A percentile compares a stretch with the other conserved stretches of the same genome.
These are phyloP conservation scores for Periconia macrospinosa DNA, from an alignment of 2,329 filamentous ascomycete species.

Conservation along the genomic window DNA sequence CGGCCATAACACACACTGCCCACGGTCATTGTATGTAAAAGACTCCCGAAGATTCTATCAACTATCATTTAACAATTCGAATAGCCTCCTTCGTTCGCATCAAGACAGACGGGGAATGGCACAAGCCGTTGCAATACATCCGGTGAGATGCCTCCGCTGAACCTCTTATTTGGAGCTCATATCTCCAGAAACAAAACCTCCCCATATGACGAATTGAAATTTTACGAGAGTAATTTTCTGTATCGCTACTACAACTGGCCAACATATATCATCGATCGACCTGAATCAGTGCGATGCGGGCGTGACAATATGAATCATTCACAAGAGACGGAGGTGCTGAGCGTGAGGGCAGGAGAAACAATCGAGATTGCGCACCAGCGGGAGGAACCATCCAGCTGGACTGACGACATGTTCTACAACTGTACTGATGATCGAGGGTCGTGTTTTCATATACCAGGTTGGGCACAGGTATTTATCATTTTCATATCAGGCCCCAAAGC, in stretches of 20 bases:
- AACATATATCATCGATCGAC: constrained; percentile 7
- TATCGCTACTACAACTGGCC: background rate
- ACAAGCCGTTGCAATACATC: constrained; percentile 1
- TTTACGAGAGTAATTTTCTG: background rate
- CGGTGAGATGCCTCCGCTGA: background rate
- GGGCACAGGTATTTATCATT: background rate
- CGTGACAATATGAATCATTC: constrained; percentile 13
- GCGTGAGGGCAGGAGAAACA: constrained; percentile 11
- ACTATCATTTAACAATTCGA: background rate
- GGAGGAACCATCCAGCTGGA: constrained; percentile 1
- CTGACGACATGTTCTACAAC: background rate
- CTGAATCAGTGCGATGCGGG: constrained; percentile 15
- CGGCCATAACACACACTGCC: background rate
- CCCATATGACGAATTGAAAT: background rate
- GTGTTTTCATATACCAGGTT: background rate
- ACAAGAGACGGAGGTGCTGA: constrained; percentile 9
- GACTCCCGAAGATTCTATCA: background rate
- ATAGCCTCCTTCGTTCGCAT: constrained; percentile 1
- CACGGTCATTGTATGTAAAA: background rate
- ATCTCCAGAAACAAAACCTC: background rate
- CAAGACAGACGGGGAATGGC: constrained; percentile 3
- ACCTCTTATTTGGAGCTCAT: background rate
- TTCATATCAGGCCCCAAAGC: background rate
- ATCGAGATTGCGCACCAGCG: constrained; percentile 10
- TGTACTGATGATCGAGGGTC: background rate